phyloP scores from a whole-genome alignment of 2,329 filamentous ascomycete species.

The Colletotrichum sp. region DNA sequence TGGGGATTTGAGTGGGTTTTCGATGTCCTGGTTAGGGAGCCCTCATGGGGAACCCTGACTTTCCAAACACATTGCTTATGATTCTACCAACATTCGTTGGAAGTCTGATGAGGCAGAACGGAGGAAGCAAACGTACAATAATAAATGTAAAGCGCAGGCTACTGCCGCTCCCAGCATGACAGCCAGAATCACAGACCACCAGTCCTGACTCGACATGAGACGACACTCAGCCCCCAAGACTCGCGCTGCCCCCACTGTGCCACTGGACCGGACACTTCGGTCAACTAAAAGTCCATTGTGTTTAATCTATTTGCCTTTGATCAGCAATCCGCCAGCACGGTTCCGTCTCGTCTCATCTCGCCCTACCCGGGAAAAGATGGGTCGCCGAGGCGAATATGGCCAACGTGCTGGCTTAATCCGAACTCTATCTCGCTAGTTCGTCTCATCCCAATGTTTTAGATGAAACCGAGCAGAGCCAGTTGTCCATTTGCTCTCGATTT shows the following conservation, averaged over 20 bases:
- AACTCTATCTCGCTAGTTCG: not conserved
- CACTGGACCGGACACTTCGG: not conserved
- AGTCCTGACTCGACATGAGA: not conserved
- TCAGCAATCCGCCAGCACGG: not conserved
- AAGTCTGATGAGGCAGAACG: not conserved
- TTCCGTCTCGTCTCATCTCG: not conserved
- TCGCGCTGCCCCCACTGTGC: not conserved
- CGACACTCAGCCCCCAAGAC: not conserved
- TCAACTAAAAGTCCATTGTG: not conserved
- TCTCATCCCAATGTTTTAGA: not conserved
- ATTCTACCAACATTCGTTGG: not conserved
- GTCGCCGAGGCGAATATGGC: not conserved
- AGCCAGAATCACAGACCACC: not conserved
- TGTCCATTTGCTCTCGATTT: not conserved
- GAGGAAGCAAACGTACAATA: not conserved
- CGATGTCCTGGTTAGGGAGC: not conserved
- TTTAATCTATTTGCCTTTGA: not conserved
- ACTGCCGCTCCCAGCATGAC: not conserved
- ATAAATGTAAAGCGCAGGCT: not conserved
- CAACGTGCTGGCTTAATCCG: not conserved
- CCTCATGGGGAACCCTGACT: not conserved
- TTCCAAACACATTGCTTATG: accelerated
- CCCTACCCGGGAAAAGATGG: not conserved
- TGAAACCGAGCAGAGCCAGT: not conserved
- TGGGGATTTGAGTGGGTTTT: not conserved